Evolutionary conservation across 345 rosid genomes (phyloP).

Genomic region (Melastoma malabathricum): DNA sequence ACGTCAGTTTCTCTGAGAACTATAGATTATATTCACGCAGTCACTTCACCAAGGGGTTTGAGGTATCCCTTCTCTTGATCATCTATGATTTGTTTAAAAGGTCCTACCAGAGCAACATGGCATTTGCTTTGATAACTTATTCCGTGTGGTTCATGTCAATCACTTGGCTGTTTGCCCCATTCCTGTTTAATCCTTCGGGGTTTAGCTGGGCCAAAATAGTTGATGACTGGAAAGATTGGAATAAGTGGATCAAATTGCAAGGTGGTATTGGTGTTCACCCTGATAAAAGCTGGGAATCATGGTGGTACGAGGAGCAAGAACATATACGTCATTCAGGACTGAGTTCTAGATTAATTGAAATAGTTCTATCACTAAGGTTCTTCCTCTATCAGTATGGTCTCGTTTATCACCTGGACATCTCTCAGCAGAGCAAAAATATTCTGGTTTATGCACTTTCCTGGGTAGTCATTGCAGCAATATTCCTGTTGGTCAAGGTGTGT

Average conservation of each 20-base stretch:
- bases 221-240: slow-evolving; percentile 97
- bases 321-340: slow-evolving; percentile 67
- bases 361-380: slow-evolving; percentile 69
- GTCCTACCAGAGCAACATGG: slow-evolving; percentile 79
- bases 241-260: slow-evolving; percentile 89
- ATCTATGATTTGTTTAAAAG: slow-evolving; percentile 78
- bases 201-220: slow-evolving; percentile 84
- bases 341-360: slow-evolving; percentile 60
- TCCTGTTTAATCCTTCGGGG: slow-evolving; percentile 87
- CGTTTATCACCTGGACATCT: slow-evolving; percentile 95
- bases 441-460: slow-evolving; percentile 86
- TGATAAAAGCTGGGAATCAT: slow-evolving; percentile 96
- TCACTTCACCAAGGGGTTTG: slow-evolving; percentile 92
- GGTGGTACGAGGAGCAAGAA: slow-evolving; percentile 92
- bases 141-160: slow-evolving; percentile 94
- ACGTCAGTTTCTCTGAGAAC: slow-evolving; percentile 82
- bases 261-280: slow-evolving; percentile 93
- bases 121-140: slow-evolving; percentile 65
- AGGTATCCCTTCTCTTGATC: slow-evolving; percentile 55
- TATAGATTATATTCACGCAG: slow-evolving; percentile 87
- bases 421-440: slow-evolving; percentile 65
- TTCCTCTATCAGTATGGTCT: slow-evolving; percentile 92
- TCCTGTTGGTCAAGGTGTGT: slow-evolving; percentile 68
- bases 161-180: slow-evolving; percentile 91
- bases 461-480: slow-evolving; percentile 73